Evolutionary conservation across 1,284 basidiomycete genomes (phyloP), one percentile per base, ranked within the genome.

Genomic region (Ustilago esculenta): DNA sequence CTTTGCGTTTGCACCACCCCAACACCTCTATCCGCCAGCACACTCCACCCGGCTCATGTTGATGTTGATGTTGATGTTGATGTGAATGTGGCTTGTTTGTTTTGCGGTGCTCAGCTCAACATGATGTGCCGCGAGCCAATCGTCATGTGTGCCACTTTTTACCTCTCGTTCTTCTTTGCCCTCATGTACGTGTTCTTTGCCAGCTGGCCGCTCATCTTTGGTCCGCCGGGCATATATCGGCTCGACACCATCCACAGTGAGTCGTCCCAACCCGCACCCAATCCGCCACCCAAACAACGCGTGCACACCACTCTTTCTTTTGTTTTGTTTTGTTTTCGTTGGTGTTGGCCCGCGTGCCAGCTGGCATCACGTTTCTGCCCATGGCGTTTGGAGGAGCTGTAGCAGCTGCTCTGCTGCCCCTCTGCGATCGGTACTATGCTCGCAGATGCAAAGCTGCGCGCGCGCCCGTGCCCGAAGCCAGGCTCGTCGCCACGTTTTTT

Each of bases 131-230:
- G 49, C 18, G 66, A 69, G 30, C 66, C 66, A 6, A 64, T 69
- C 34, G 55, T 69, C 39, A 45, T 54, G 30, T 64, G 54, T 35
- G 66, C 66, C 25, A 69, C 43, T 9, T 51, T 64, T 17, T 69
- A 64, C 33, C 29, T 69, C n/a, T 69, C 66, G 5, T 64, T 64
- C 41, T 55, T 69, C 44, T 69, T 69, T 25, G 54, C 66, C 10
- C 23, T 69, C 12, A 63, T 69, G 66, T 69, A 63, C 32, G 35
- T 69, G 35, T 69, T 63, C 41, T 69, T 69, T 17, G 59, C 54
- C 17, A 57, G 51, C 36, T 69, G 66, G 66, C 66, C 66, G 3
- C 25, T 63, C 24, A 69, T 69, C 46, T 69, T 69, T 32, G 59
- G 66, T 6, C 54, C 55, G 11, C 55, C 51, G 8, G 66, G 66